phyloP scores from a whole-genome alignment of 1,284 basidiomycete genomes.

The Malassezia equina region DNA sequence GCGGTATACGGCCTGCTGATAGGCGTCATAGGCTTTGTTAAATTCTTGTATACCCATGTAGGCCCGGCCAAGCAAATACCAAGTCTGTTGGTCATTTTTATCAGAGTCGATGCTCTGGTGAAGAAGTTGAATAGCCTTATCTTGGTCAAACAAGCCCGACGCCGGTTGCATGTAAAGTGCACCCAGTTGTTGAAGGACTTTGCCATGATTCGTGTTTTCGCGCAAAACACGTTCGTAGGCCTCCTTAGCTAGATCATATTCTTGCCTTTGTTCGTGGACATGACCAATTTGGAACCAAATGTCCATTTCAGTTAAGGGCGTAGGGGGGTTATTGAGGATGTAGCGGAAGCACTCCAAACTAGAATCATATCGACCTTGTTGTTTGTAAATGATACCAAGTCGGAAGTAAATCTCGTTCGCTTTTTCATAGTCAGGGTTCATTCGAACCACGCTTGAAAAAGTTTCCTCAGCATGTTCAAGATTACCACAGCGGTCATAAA shows the following conservation, averaged over 20 bases:
- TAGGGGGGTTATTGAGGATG: constrained; percentile 87
- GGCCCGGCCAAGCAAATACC: constrained; percentile 94
- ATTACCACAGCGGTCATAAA: constrained; percentile 95
- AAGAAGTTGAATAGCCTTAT: constrained; percentile 80
- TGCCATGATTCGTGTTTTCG: constrained; percentile 88
- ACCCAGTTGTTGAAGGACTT: constrained; percentile 93
- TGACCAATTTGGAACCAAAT: constrained; percentile 99
- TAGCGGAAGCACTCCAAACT: constrained; percentile 62
- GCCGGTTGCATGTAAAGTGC: constrained; percentile 94
- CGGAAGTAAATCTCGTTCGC: constrained; percentile 97
- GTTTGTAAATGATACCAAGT: constrained; percentile 97
- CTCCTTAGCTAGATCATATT: constrained; percentile 81
- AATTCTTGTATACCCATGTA: constrained; percentile 99
- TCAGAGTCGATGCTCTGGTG: constrained; percentile 71
- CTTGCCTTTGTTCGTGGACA: constrained; percentile 91
- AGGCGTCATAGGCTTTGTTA: constrained; percentile 99
- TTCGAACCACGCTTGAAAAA: constrained; percentile 85
- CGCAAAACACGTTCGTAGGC: constrained; percentile 92
- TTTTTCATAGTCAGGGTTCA: constrained; percentile 98
- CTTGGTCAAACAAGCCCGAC: constrained; percentile 87
- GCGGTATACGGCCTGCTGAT: constrained; percentile 96
- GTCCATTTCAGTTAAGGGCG: constrained; percentile 87
- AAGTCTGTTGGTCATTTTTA: constrained; percentile 89
- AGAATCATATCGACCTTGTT: constrained; percentile 70
- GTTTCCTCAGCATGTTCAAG: constrained; percentile 98